Percentiles rank a stretch among this genome's conserved stretches.
Evolutionary conservation across 768 basidiomycete species (phyloP).

Genomic region (Boletus bicolor): DNA sequence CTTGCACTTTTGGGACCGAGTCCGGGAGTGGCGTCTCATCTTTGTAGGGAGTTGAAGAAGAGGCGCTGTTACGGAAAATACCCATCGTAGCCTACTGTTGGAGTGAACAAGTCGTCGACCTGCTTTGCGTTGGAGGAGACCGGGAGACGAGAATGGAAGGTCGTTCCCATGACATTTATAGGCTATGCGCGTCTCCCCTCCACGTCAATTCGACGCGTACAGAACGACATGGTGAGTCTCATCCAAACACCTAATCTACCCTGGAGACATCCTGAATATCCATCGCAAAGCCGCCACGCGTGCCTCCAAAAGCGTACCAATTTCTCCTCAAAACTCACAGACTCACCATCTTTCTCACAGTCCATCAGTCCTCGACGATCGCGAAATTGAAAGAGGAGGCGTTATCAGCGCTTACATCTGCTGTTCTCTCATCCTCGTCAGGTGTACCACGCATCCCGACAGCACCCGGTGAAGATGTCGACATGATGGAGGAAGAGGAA

Average conservation of each 20-base stretch:
- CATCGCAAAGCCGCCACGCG: conserved; percentile 45
- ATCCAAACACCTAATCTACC: neutral
- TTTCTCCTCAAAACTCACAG: conserved; percentile 73
- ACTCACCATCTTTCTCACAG: conserved; percentile 59
- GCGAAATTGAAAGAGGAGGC: conserved; percentile 60
- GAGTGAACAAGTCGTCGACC: conserved; percentile 5
- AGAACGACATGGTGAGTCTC: conserved; percentile 20
- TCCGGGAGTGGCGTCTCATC: conserved; percentile 67
- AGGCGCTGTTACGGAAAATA: conserved; percentile 47
- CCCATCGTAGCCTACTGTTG: conserved; percentile 41
- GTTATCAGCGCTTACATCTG: conserved; percentile 54
- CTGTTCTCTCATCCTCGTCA: conserved; percentile 35
- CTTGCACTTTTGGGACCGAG: conserved; percentile 73
- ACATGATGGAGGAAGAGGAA: conserved; percentile 15
- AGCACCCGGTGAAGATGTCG: conserved; percentile 27
- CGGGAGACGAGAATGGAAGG: conserved; percentile 23
- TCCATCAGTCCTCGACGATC: conserved; percentile 52
- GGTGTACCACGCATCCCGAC: conserved; percentile 30
- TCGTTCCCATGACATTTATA: conserved; percentile 17
- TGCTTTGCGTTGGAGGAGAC: conserved; percentile 20
- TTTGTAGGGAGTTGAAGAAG: conserved; percentile 48
- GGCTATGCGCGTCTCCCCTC: neutral
- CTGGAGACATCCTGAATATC: neutral
- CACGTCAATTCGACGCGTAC: neutral
- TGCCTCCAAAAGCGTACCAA: conserved; percentile 61